Conservation (phyloP, 2,329 filamentous ascomycete genomes). For the Diaporthe citri region DNA sequence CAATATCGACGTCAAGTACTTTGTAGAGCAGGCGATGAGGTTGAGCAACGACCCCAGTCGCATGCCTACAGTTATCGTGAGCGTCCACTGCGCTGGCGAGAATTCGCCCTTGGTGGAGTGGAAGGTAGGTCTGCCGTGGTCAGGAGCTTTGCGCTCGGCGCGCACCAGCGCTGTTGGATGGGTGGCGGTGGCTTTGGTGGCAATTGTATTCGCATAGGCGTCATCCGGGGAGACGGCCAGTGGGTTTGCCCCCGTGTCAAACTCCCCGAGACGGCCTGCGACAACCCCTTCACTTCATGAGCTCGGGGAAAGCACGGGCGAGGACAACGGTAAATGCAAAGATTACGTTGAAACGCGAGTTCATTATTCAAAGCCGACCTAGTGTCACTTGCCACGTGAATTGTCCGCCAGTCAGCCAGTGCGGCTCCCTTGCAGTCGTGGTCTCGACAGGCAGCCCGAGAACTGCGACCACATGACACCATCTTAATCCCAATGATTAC, state of each 20-base stretch:
- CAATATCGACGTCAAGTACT: not conserved
- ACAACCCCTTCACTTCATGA: too few relatives aligned
- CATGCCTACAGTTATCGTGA: not conserved
- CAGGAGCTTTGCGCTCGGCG: not conserved
- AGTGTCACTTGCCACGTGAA: not conserved
- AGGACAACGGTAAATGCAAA: not conserved
- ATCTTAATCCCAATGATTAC: not conserved
- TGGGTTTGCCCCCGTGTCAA: not conserved
- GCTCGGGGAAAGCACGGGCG: not conserved
- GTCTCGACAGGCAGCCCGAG: not conserved
- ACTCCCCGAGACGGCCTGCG: not conserved
- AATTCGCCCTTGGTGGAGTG: not conserved
- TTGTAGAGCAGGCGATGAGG: not conserved
- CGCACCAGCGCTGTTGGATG: not conserved
- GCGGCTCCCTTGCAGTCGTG: conserved; percentile 13
- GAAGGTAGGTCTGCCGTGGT: not conserved
- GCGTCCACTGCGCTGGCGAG: not conserved
- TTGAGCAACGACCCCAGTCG: not conserved
- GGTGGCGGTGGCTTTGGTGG: not conserved
- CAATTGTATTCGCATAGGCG: not conserved
- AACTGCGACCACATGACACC: not conserved
- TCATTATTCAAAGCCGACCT: not conserved
- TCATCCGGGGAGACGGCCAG: not conserved
- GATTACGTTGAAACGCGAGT: not conserved
- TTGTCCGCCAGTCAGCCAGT: not conserved